Conservation (phyloP, 495 filamentous ascomycete species). For the Lasiosphaeriaceae sp. region DNA sequence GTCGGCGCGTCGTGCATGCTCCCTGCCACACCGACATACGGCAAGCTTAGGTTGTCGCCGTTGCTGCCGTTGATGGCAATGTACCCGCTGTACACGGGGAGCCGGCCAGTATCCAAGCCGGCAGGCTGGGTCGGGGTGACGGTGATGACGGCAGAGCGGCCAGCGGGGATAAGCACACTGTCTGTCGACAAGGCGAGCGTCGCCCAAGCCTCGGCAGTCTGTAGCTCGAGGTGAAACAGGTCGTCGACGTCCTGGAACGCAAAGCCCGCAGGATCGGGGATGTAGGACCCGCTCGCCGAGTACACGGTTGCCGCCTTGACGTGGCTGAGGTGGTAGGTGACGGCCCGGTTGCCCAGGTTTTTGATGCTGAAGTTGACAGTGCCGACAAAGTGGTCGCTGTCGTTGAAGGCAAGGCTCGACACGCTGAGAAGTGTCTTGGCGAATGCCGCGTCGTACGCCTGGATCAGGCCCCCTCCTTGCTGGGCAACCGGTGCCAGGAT, state of each 20-base stretch:
- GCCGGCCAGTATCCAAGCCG: constrained; percentile 24
- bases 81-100: constrained; percentile 44
- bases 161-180: constrained; percentile 26
- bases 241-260: constrained; percentile 15
- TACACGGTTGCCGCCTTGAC: constrained; percentile 33
- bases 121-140: constrained; percentile 38
- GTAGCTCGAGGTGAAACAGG: constrained; percentile 11
- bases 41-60: constrained; percentile 37
- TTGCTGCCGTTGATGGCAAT: constrained; percentile 40
- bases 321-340: constrained; percentile 39
- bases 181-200: too few relatives aligned
- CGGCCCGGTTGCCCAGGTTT: constrained; percentile 38
- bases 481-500: constrained; percentile 46
- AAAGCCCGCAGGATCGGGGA: constrained; percentile 23
- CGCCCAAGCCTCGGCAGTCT: too few relatives aligned
- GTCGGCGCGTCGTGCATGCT: constrained; percentile 19
- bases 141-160: constrained; percentile 26
- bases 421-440: constrained; percentile 42
- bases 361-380: constrained; percentile 42
- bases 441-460: constrained; percentile 48
- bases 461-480: constrained; percentile 50
- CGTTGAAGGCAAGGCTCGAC: constrained; percentile 50
- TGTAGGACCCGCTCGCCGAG: constrained; percentile 30
- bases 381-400: constrained; percentile 42
- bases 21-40: constrained; percentile 41